These are phyloP conservation scores for Epichloe bromicola DNA, from an alignment of 2,329 filamentous ascomycete genomes.

Conservation along the genomic window DNA sequence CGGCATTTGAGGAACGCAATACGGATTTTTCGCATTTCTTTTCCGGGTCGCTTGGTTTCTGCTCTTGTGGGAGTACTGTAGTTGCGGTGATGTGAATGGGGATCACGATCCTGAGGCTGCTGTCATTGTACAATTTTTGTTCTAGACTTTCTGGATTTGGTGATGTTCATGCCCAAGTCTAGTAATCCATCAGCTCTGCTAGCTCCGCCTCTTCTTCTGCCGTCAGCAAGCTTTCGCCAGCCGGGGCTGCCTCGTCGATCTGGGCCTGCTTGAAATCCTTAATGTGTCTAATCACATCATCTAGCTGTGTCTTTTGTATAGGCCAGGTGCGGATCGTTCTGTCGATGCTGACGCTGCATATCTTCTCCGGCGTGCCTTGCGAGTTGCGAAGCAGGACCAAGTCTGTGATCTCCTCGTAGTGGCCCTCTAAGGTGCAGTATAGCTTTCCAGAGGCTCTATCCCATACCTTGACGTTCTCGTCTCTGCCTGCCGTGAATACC, in stretches of 20 bases:
- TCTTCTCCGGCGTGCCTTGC: constrained; percentile 25
- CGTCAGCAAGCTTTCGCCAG: constrained; percentile 47
- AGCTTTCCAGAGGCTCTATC: constrained; percentile 60
- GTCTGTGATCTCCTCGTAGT: constrained; percentile 87
- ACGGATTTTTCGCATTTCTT: not conserved
- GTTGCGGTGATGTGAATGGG: not conserved
- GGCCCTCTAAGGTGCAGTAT: constrained; percentile 62
- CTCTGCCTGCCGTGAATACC: constrained; percentile 77
- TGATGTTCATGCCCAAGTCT: not conserved
- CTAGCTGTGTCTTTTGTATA: constrained; percentile 47
- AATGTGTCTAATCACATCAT: constrained; percentile 33
- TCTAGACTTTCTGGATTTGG: not conserved
- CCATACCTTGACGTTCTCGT: constrained; percentile 90
- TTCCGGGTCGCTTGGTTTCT: not conserved
- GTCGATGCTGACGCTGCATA: constrained; percentile 82
- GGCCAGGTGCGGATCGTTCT: constrained; percentile 79
- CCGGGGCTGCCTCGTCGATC: constrained; percentile 29
- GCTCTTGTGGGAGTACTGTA: not conserved
- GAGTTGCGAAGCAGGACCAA: constrained; percentile 46
- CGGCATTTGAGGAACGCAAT: not conserved
- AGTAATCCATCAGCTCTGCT: constrained; percentile 76
- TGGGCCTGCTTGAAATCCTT: constrained; percentile 32
- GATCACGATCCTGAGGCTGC: not conserved
- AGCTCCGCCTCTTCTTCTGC: constrained; percentile 88
- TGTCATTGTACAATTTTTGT: no score